Percentiles rank a stretch among this genome's conserved stretches.
These are phyloP conservation scores for Psophocarpus tetragonolobus DNA, from an alignment of 306 rosid genomes.

Conservation along the genomic window DNA sequence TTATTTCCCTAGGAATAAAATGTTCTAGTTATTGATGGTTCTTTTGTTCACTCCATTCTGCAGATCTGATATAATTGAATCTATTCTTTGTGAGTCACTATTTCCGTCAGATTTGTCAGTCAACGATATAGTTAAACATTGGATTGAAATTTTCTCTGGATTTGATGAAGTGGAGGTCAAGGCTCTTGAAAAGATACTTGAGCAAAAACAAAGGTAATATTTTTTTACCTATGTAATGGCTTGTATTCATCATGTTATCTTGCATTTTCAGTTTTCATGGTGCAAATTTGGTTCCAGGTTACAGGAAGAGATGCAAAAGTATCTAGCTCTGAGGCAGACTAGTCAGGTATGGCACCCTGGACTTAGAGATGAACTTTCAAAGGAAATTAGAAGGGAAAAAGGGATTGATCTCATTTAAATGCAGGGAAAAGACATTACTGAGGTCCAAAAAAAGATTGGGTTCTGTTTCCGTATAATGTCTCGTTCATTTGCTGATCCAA, in stretches of 20 bases:
- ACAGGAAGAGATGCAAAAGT: constrained; percentile 96
- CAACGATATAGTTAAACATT: constrained; percentile 74
- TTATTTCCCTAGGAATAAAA: background rate
- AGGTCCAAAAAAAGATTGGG: constrained; percentile 75
- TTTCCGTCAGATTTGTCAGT: constrained; percentile 74
- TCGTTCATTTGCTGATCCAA: constrained; percentile 87
- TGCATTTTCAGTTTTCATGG: constrained; percentile 45
- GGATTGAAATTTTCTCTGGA: constrained; percentile 73
- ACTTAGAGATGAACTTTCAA: constrained; percentile 30
- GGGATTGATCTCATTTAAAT: constrained; percentile 44
- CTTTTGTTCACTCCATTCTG: constrained; percentile 39
- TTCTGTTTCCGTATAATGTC: constrained; percentile 87
- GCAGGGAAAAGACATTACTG: constrained; percentile 92
- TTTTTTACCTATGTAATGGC: constrained; percentile 36
- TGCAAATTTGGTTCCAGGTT: constrained; percentile 71
- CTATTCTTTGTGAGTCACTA: constrained; percentile 70
- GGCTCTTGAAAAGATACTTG: constrained; percentile 94
- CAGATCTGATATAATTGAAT: constrained; percentile 93
- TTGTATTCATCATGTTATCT: constrained; percentile 31
- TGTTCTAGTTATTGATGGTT: constrained; percentile 24
- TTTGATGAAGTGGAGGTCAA: constrained; percentile 86
- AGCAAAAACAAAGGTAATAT: constrained; percentile 88
- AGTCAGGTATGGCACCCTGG: constrained; percentile 65
- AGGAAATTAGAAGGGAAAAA: constrained; percentile 35
- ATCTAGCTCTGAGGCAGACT: constrained; percentile 79